Evolutionary conservation across 1,284 basidiomycete species (phyloP).

Genomic region (Caloboletus firmus): DNA sequence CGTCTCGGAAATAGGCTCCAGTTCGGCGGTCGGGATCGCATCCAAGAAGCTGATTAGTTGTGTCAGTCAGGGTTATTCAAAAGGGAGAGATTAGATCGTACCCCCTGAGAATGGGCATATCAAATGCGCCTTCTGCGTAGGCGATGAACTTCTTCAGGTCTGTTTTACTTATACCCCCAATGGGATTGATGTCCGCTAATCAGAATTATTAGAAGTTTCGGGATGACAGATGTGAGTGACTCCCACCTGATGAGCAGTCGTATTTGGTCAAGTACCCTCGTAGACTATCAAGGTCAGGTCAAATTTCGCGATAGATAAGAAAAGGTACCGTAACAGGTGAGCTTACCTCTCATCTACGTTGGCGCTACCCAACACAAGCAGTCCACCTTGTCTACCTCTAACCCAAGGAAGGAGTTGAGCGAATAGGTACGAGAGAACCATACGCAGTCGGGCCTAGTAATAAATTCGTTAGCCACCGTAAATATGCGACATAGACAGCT

Average conservation of each 20-base stretch:
- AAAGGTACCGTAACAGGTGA: conserved; percentile 4
- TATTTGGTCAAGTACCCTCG: conserved; percentile 98
- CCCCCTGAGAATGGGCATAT: conserved; percentile 82
- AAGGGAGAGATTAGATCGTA: conserved; percentile 33
- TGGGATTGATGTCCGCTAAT: conserved; percentile 95
- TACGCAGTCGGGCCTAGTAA: conserved; percentile 79
- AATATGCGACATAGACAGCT: not conserved
- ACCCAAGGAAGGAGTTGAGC: conserved; percentile 96
- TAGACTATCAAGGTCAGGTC: conserved; percentile 50
- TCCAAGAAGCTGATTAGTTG: conserved; percentile 70
- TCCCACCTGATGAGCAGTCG: conserved; percentile 82
- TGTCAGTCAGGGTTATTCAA: not conserved
- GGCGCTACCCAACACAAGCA: conserved; percentile 94
- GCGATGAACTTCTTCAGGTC: conserved; percentile 96
- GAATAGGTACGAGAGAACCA: conserved; percentile 97
- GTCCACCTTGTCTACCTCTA: conserved; percentile 78
- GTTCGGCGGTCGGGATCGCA: conserved; percentile 92
- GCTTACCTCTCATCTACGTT: conserved; percentile 94
- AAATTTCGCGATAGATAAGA: not conserved
- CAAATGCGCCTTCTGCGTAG: conserved; percentile 77
- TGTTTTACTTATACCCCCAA: conserved; percentile 97
- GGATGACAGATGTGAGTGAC: not conserved
- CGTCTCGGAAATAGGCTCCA: conserved; percentile 92
- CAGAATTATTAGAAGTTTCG: not conserved
- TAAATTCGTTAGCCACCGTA: not conserved